Conservation (phyloP, 768 basidiomycete species). For the Phylloporus scabripes region DNA sequence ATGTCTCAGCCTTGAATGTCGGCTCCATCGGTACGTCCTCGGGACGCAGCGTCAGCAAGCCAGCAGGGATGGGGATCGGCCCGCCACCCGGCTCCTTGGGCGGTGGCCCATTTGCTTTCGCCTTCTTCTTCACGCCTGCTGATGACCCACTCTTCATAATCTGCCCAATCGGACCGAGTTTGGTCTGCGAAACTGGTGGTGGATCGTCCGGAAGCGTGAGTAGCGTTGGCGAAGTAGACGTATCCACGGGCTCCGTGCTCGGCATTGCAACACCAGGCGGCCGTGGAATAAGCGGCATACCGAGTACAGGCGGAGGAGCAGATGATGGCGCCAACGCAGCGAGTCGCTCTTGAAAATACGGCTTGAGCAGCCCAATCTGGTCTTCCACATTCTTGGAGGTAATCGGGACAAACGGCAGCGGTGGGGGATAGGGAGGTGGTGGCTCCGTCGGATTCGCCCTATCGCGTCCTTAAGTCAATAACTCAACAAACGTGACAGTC, state of each 20-base stretch:
- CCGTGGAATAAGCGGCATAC: constrained; percentile 16
- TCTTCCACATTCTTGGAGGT: constrained; percentile 57
- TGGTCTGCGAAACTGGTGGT: constrained; percentile 52
- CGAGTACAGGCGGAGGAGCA: constrained; percentile 15
- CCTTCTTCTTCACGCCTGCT: constrained; percentile 60
- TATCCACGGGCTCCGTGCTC: neutral
- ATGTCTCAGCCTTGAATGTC: constrained; percentile 11
- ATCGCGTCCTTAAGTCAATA: constrained; percentile 5
- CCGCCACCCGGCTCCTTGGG: constrained; percentile 21
- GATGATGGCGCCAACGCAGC: constrained; percentile 33
- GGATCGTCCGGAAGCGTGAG: constrained; percentile 59
- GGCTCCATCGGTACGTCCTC: constrained; percentile 20
- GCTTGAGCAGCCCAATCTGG: constrained; percentile 81
- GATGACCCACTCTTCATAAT: constrained; percentile 49
- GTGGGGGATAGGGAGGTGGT: constrained; percentile 79
- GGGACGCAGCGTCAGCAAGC: constrained; percentile 16
- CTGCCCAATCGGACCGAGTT: constrained; percentile 78
- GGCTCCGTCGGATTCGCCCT: constrained; percentile 68
- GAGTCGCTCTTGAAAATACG: constrained; percentile 64
- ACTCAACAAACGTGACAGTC: neutral
- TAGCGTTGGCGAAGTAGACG: constrained; percentile 1
- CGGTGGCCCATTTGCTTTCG: constrained; percentile 20
- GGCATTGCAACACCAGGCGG: constrained; percentile 1
- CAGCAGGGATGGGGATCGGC: constrained; percentile 14
- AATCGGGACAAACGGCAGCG: constrained; percentile 74